Percentiles rank a stretch among this genome's conserved stretches.
phyloP scores from a whole-genome alignment of 345 rosid genomes.

The Melastoma malabathricum region DNA sequence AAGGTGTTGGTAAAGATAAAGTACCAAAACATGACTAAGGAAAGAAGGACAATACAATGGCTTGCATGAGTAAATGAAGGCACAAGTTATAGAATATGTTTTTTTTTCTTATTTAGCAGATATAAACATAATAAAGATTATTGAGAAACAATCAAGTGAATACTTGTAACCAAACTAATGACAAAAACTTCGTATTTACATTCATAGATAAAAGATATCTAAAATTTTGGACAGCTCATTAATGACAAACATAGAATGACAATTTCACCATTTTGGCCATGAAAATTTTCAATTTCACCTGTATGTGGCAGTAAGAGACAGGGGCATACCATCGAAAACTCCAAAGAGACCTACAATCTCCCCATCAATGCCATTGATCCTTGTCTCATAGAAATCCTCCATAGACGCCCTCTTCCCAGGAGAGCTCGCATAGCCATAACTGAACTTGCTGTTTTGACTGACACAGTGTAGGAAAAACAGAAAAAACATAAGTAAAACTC shows the following conservation, averaged over 20 bases:
- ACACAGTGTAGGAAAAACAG: too few species aligned
- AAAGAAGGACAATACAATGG: too few species aligned
- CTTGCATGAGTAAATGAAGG: too few species aligned
- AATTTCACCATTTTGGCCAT: constrained; percentile 44
- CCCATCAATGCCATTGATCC: constrained; percentile 41
- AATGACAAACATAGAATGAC: constrained; percentile 46
- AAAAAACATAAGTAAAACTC: too few species aligned
- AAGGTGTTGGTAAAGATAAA: too few species aligned
- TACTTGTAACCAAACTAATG: constrained; percentile 12
- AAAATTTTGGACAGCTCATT: constrained; percentile 27
- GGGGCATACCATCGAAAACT: constrained; percentile 36
- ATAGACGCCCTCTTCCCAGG: constrained; percentile 50
- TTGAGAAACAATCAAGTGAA: too few species aligned
- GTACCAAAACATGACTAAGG: too few species aligned
- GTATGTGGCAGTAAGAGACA: constrained; percentile 14
- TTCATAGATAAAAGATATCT: too few species aligned
- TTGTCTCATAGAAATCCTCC: constrained; percentile 55
- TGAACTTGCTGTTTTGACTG: constrained; percentile 13
- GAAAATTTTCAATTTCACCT: constrained; percentile 22
- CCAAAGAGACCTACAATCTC: constrained; percentile 49
- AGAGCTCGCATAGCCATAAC: constrained; percentile 49
- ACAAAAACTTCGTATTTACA: too few species aligned
- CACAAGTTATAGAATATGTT: too few species aligned
- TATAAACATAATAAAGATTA: too few species aligned
- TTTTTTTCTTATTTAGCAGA: too few species aligned